Conservation (phyloP, 2,329 filamentous ascomycete species). For the Pyricularia grisea region DNA sequence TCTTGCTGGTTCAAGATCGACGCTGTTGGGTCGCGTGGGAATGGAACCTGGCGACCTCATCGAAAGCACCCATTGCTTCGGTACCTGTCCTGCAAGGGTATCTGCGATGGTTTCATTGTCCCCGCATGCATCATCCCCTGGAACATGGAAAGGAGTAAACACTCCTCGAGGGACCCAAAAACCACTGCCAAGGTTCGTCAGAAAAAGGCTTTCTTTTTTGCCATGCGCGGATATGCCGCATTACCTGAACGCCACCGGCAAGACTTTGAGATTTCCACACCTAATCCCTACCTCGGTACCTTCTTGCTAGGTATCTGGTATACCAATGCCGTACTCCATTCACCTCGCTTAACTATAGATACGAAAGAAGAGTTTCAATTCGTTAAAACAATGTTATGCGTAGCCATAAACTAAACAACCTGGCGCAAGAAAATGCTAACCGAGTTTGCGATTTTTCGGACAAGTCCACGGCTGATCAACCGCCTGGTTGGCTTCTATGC, state of each 20-base stretch:
- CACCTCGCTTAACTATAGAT: background rate
- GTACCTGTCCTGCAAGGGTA: background rate
- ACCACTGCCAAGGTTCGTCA: background rate
- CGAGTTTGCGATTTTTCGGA: background rate
- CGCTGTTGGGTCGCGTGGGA: background rate
- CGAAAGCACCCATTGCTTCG: background rate
- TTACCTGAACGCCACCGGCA: background rate
- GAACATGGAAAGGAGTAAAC: background rate
- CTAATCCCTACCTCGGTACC: background rate
- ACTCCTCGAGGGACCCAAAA: background rate
- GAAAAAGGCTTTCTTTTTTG: background rate
- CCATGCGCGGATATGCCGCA: background rate
- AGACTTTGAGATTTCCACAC: background rate
- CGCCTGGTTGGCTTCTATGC: background rate
- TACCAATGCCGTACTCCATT: background rate
- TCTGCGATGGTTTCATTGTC: no score
- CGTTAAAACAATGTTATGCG: background rate
- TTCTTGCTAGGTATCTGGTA: background rate
- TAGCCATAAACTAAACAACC: background rate
- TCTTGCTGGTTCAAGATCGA: background rate
- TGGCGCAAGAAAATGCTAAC: background rate
- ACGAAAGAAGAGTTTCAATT: background rate
- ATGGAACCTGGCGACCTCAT: background rate
- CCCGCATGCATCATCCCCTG: no score
- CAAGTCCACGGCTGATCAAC: background rate